phyloP scores from a whole-genome alignment of 2,329 filamentous ascomycete species.

The Fusarium begoniae region DNA sequence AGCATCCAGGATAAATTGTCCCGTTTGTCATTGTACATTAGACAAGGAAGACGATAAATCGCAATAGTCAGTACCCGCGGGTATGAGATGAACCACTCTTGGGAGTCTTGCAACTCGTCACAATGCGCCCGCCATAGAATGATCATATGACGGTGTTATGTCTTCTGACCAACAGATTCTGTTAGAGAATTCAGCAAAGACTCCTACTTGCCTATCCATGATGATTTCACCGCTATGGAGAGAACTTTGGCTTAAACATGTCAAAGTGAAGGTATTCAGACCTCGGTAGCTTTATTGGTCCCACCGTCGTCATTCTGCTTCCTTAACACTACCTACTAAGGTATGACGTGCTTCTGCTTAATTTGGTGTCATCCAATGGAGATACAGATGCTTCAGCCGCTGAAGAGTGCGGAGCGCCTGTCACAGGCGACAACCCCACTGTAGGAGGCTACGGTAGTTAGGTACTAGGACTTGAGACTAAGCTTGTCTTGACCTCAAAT shows the following conservation, averaged over 20 bases:
- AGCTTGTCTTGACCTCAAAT: slow-evolving; percentile 16
- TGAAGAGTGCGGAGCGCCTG: background rate
- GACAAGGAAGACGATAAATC: background rate
- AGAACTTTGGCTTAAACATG: too few species aligned
- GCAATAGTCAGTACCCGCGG: background rate
- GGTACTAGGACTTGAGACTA: background rate
- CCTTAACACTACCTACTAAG: background rate
- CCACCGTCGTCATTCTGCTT: background rate
- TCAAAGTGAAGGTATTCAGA: slow-evolving; percentile 6
- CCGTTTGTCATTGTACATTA: background rate
- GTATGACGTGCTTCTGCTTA: background rate
- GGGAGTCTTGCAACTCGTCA: background rate
- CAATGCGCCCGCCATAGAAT: background rate
- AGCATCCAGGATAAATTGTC: background rate
- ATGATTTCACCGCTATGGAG: too few species aligned
- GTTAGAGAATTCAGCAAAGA: background rate
- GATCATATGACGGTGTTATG: slow-evolving; percentile 3
- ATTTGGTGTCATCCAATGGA: slow-evolving; percentile 17
- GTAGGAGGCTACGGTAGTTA: background rate
- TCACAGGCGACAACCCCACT: slow-evolving; percentile 12
- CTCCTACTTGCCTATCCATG: background rate
- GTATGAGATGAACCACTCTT: background rate
- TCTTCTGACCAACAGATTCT: background rate
- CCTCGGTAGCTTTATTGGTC: background rate
- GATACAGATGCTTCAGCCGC: background rate